Base-by-base conservation (phyloP, 352 stramenopile species). In the Nothophytophthora sp. region DNA sequence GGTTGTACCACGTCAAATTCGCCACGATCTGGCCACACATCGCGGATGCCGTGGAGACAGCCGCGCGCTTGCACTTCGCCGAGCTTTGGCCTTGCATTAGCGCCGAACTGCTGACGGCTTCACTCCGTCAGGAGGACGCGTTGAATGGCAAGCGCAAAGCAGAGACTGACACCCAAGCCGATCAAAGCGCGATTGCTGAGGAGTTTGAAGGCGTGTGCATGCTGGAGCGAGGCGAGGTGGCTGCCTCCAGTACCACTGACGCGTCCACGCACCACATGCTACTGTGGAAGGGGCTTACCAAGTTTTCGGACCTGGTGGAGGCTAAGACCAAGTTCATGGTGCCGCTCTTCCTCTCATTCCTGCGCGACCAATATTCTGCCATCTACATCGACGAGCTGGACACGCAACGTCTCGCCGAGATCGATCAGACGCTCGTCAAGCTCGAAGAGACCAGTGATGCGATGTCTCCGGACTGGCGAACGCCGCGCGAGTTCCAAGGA, bases 1-100 rank as follows among this genome's bases (percentile, higher is more conserved):
- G 86, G 42, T 55, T 95, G 16, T 93, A 90, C 60, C 85, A 96
- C 50, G 82, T 96, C 48, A 96, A 96, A 55, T 94, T 95, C 45
- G 78, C 86, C 7, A 90, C 81, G 4, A 79, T 96, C 54, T 96
- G 86, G 86, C 49, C 81, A 9, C 86, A 96, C 33, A 63, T 96
- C 19, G 63, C 82, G 0, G 78, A 90, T 19, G 81, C 81, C 1
- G 62, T 96, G 27, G 81, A 89, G 15, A 67, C 76, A 25, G 67
- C 77, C 11, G 64, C 76, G 5, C 48, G 67, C 13, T 47, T 73
- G 16, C 67, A 92, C 16, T 88, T 92, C 47, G 60, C 73, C 11
- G 70, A 80, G n/a, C 60, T 83, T 18, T 92, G 84, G 81, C 63
- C 68, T 4, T 85, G 58, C 40, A 61, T 86, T 4, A 74, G 70